These are phyloP conservation scores for Solanum chiquidenum DNA, from an alignment of 257 asterid species.

Conservation along the genomic window DNA sequence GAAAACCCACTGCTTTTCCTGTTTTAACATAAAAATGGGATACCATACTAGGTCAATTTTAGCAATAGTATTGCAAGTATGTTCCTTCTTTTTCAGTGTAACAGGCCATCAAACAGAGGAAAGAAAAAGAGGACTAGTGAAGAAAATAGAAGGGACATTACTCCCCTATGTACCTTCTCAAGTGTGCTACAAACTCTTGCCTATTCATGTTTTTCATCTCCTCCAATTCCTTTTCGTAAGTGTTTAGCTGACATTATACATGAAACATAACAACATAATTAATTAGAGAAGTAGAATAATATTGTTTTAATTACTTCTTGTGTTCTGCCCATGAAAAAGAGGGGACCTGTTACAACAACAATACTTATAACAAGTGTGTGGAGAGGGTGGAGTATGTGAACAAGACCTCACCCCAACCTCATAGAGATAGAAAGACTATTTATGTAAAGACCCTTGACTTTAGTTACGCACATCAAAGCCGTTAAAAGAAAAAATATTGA, in stretches of 20 bases:
- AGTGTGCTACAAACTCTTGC: constrained; percentile 85
- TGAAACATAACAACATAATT: not conserved
- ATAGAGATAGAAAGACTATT: not conserved
- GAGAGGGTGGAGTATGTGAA: not conserved
- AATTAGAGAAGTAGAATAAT: not conserved
- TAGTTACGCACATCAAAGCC: not conserved
- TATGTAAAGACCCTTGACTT: not conserved
- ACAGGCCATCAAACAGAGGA: not conserved
- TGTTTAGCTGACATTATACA: constrained; percentile 28
- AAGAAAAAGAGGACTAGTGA: not conserved
- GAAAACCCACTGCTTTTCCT: constrained; percentile 94
- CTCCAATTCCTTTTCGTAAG: constrained; percentile 64
- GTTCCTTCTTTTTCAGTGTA: not conserved
- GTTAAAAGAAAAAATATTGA: not conserved
- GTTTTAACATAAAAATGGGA: not conserved
- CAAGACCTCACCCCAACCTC: not conserved
- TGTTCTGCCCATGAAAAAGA: not conserved
- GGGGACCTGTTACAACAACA: not conserved
- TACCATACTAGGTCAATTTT: not conserved
- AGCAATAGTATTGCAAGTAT: not conserved
- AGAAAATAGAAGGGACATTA: not conserved
- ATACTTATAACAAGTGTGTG: not conserved
- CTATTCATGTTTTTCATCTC: constrained; percentile 72
- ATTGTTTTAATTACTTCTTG: not conserved
- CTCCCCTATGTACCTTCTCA: constrained; percentile 50